Evolutionary conservation across 305 asterid genomes (phyloP), one percentile per base, ranked within the genome.

Genomic region (Solanum hybrid): DNA sequence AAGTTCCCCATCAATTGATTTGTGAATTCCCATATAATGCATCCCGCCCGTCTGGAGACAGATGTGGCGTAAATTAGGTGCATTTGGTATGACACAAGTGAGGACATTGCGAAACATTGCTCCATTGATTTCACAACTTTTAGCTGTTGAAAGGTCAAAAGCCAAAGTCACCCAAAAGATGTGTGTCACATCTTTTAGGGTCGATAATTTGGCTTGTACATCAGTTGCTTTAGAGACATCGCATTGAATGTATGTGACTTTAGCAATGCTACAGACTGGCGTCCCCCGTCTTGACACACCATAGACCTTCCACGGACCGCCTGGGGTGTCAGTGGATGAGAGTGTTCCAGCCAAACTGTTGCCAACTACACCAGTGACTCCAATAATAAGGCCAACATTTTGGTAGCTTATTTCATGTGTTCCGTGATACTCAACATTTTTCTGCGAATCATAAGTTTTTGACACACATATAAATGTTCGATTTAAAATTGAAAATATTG

Each of bases 291-390:
- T 93, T 27, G 96, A 95, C 0, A 95, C 92, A 24, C 98, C 98
- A 5, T 94, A 95, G 77, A 95, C 94, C 89, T 95, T 95, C 97
- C 98, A 95, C 6, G 97, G 95, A 4, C 96, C 95, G 8, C 97
- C 95, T 0, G 95, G 96, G 0, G 96, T 95, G 91, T 91, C 95
- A 1, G 92, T 37, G 3, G 82, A 89, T 1, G 94, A 89, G 12
- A 95, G 93, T 10, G 93, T 92, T 24, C 92, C 93, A 24, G 97
- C 96, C 34, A 95, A 78, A 82, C 96, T 94, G 84, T 94, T 91
- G 68, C 98, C 97, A 4, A 92, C 94, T 4, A 95, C 92, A 76
- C 98, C 96, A 1, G 97, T 95, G 14, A 94, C 95, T 9, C 97
- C 96, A 14, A 95, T 92, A 9, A 95, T 82, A 3, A 95, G 93